phyloP scores from a whole-genome alignment of 352 stramenopile genomes.

The Phytopythium aichiense region DNA sequence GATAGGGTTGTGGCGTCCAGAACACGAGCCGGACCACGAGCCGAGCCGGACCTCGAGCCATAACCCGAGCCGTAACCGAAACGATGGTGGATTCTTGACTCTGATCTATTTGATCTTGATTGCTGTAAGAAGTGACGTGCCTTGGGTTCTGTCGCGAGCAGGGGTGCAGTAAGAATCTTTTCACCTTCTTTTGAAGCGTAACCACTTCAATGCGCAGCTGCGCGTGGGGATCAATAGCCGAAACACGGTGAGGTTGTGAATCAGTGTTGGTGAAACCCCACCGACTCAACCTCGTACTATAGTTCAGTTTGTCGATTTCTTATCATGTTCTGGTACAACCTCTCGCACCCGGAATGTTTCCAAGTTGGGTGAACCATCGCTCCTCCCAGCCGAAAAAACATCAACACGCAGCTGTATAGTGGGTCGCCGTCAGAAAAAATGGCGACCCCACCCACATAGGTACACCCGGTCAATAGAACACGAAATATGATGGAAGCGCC shows the following conservation, averaged over 20 bases:
- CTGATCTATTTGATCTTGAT: background rate
- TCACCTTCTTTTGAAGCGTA: background rate
- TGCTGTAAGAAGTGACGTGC: background rate
- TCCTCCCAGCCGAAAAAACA: background rate
- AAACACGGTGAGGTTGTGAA: background rate
- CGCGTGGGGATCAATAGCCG: background rate
- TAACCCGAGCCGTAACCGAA: too few relatives aligned
- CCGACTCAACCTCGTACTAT: too few relatives aligned
- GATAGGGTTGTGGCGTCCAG: background rate
- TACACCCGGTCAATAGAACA: background rate
- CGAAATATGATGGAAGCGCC: background rate
- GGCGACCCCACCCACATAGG: background rate
- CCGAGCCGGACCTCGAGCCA: too few relatives aligned
- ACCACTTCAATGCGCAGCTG: background rate
- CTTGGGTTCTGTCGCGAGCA: background rate
- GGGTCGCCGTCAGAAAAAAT: background rate
- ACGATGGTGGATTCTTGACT: background rate
- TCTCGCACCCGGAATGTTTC: background rate
- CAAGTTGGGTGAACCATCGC: background rate
- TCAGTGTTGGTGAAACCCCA: too few relatives aligned
- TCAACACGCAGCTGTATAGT: background rate
- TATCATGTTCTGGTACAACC: background rate
- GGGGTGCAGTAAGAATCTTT: background rate
- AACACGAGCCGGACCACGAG: too few relatives aligned
- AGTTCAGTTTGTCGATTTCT: too few relatives aligned